Evolutionary conservation across 257 asterid genomes (phyloP), one percentile per base, ranked within the genome.

Genomic region (Sherardia arvensis): DNA sequence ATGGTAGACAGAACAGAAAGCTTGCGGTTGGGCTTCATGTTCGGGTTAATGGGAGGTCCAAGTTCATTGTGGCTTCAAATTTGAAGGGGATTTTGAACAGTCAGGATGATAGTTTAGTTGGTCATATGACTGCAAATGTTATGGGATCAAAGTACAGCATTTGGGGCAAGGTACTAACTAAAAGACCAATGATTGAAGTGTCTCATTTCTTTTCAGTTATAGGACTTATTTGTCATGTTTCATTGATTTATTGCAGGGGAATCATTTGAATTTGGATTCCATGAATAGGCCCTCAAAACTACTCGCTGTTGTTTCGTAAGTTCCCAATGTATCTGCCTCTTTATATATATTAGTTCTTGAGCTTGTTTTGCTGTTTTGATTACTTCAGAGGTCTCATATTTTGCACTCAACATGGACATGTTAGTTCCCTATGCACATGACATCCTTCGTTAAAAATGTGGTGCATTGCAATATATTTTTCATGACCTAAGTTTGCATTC

Each of bases 1-100:
- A 85, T 48, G 97, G 99, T 54, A 53, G 99, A 70, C 91, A 87
- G 61, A 87, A 92, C 65, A 89, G 99, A 1, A 89, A 87, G 63
- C 97, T 92, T 15, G 99, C 90, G 0, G 83, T 85, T 55, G 99
- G 96, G 15, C 81, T 80, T 76, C 91, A 89, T 75, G 68, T 78
- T 61, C 81, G 83, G 73, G 76, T 76, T 10, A 76, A 76, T 49
- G 97, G 96, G 38, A 89, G 87, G 74, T 87, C 97, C 3, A 93
- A 89, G 78, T 92, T 92, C 80, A 69, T 53, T 33, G 76, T 89
- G 22, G 93, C 97, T 66, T 88, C 80, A 68, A 76, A 65, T 73
- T 75, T 74, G 22, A 85, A 81, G 73, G 96, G 84, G 59, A 51
- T 79, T 51, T 32, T 65, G 57, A 33, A 57, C 53, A 68, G 55